A percentile compares a stretch with the other conserved stretches of the same genome.
Conservation (phyloP, 495 filamentous ascomycete species). For the Aspergillus hancockii region DNA sequence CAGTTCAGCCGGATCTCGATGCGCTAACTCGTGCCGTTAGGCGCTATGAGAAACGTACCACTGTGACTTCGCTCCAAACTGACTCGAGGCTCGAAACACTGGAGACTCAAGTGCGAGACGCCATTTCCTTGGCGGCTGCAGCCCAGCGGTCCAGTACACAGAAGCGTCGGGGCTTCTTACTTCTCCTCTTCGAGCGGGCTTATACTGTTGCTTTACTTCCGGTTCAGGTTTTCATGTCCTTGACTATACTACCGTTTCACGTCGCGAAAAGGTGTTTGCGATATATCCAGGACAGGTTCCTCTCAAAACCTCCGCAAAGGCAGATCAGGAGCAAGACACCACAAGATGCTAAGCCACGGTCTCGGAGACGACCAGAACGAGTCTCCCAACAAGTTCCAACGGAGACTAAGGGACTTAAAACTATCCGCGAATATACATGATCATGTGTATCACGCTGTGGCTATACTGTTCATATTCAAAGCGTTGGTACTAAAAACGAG, state of each 20-base stretch:
- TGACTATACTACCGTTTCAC: slow-evolving; percentile 28
- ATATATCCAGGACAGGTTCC: slow-evolving; percentile 16
- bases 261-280: slow-evolving; percentile 22
- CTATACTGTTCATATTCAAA: neutral
- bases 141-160: slow-evolving; percentile 53
- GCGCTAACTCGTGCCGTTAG: slow-evolving; percentile 86
- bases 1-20: slow-evolving; percentile 79
- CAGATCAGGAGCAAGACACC: slow-evolving; percentile 24
- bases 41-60: slow-evolving; percentile 89
- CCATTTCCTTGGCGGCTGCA: slow-evolving; percentile 74
- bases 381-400: slow-evolving; percentile 1
- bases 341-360: slow-evolving; percentile 9
- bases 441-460: neutral
- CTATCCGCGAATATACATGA: slow-evolving; percentile 6
- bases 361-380: slow-evolving; percentile 9
- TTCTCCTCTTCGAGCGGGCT: slow-evolving; percentile 28
- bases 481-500: neutral
- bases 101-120: slow-evolving; percentile 70
- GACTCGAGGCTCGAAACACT: slow-evolving; percentile 72
- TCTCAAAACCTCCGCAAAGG: slow-evolving; percentile 8
- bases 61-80: slow-evolving; percentile 68
- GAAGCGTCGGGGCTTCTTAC: slow-evolving; percentile 23
- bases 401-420: neutral
- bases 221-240: slow-evolving; percentile 25
- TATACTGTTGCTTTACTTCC: slow-evolving; percentile 34